Conservation (phyloP, 1,284 basidiomycete genomes). For the Cryptococcus jaspeensis region DNA sequence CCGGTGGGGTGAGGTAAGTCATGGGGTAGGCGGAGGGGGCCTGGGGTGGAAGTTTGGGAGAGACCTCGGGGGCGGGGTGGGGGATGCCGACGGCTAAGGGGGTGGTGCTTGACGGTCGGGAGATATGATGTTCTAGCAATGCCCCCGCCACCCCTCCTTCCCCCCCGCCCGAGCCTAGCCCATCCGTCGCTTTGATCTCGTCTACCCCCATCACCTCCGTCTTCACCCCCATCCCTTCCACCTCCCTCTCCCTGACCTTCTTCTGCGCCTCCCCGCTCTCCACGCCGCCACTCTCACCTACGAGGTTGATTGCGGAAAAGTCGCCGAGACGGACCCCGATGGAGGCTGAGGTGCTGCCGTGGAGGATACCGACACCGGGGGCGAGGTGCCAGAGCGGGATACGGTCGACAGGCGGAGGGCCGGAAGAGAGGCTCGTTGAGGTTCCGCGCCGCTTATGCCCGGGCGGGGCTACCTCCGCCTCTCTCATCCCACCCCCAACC, state of each 20-base stretch:
- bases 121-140: conserved; percentile 11
- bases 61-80: neutral
- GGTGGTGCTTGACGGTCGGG: conserved; percentile 13
- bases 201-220: conserved; percentile 4
- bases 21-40: neutral
- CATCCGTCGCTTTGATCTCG: neutral
- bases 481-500: too few relatives aligned
- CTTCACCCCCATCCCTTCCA: conserved; percentile 9
- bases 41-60: neutral
- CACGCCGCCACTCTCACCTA: conserved; percentile 3
- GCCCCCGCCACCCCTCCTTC: neutral
- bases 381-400: conserved; percentile 41
- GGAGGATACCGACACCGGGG: conserved; percentile 32
- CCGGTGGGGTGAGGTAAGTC: conserved; percentile 22
- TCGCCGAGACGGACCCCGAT: conserved; percentile 35
- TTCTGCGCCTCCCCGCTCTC: conserved; percentile 1
- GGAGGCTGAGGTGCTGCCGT: conserved; percentile 31
- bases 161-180: neutral
- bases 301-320: conserved; percentile 37
- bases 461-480: too few relatives aligned
- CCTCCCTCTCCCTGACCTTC: conserved; percentile 2
- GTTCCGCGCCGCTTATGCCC: too few relatives aligned
- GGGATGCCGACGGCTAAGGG: conserved; percentile 2
- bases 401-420: conserved; percentile 14
- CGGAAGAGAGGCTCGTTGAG: neutral